Evolutionary conservation across 768 basidiomycete genomes (phyloP).

Genomic region (Butyriboletus loyo): DNA sequence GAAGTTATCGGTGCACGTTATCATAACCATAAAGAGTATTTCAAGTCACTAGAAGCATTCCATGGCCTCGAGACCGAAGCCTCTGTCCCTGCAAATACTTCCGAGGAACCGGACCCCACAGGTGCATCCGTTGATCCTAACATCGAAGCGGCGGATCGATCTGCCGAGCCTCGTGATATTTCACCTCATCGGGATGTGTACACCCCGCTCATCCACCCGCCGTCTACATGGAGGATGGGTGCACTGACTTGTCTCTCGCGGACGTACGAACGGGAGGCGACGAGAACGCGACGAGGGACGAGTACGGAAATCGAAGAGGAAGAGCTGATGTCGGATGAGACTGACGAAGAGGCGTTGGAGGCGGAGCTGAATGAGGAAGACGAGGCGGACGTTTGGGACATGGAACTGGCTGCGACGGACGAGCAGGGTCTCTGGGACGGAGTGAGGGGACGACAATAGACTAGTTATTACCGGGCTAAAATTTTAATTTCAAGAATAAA

Average conservation of each 20-base stretch:
- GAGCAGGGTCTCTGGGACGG: slow-evolving; percentile 43
- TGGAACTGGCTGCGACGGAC: slow-evolving; percentile 27
- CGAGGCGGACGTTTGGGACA: slow-evolving; percentile 38
- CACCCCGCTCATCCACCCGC: slow-evolving; percentile 36
- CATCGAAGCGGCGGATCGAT: background rate
- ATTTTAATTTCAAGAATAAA: slow-evolving; percentile 5
- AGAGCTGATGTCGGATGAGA: slow-evolving; percentile 30
- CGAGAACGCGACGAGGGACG: slow-evolving; percentile 13
- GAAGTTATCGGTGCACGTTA: slow-evolving; percentile 42
- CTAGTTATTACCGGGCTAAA: slow-evolving; percentile 1
- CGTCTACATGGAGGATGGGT: slow-evolving; percentile 15
- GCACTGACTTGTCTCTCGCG: slow-evolving; percentile 15
- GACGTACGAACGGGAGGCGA: slow-evolving; percentile 25
- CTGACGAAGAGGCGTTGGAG: slow-evolving; percentile 37
- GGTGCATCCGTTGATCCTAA: slow-evolving; percentile 2
- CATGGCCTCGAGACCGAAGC: slow-evolving; percentile 1
- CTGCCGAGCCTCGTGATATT: slow-evolving; percentile 2
- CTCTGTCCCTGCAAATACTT: background rate
- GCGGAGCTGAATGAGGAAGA: slow-evolving; percentile 45
- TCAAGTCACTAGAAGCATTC: slow-evolving; percentile 32
- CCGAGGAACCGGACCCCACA: slow-evolving; percentile 17
- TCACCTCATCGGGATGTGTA: slow-evolving; percentile 32
- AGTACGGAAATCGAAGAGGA: slow-evolving; percentile 20
- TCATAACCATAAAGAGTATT: slow-evolving; percentile 40
- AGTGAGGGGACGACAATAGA: background rate